phyloP scores from a whole-genome alignment of 228 moss, liverwort and hornwort genomes.

The Sphagnum fallax region DNA sequence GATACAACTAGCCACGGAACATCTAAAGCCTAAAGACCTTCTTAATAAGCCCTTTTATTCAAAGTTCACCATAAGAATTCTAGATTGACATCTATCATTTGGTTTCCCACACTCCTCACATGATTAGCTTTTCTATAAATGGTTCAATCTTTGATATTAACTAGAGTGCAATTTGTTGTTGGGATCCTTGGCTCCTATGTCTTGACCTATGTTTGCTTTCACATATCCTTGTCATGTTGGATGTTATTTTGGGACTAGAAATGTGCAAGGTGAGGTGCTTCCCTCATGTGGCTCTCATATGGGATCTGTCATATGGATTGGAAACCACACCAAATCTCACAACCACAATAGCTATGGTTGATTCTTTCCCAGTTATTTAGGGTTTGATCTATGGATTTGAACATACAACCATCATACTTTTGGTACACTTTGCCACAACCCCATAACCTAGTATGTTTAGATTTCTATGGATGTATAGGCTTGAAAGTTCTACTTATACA shows the following conservation, averaged over 20 bases:
- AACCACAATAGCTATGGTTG: slow-evolving; percentile 75
- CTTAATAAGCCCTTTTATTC: slow-evolving; percentile 33
- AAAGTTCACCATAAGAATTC: neutral
- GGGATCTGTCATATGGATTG: slow-evolving; percentile 87
- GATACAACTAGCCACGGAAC: slow-evolving; percentile 57
- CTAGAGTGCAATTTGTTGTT: too few species aligned
- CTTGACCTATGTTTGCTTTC: too few species aligned
- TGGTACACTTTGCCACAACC: slow-evolving; percentile 29
- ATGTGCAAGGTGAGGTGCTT: slow-evolving; percentile 88
- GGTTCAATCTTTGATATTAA: too few species aligned
- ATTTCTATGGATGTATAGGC: too few species aligned
- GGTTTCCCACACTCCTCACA: too few species aligned
- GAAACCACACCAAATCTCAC: slow-evolving; percentile 83
- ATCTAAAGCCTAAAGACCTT: slow-evolving; percentile 49
- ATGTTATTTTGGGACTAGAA: slow-evolving; percentile 25
- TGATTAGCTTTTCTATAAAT: too few species aligned
- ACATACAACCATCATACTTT: slow-evolving; percentile 70
- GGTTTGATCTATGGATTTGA: slow-evolving; percentile 72
- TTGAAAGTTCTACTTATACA: too few species aligned
- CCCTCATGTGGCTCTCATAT: slow-evolving; percentile 84
- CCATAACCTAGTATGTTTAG: too few species aligned
- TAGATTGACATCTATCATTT: neutral
- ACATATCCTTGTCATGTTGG: neutral
- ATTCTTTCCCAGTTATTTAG: slow-evolving; percentile 89
- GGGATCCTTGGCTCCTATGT: too few species aligned